A percentile compares a stretch with the other conserved stretches of the same genome.
Evolutionary conservation across 257 asterid genomes (phyloP).

Genomic region (Handroanthus guayacan): DNA sequence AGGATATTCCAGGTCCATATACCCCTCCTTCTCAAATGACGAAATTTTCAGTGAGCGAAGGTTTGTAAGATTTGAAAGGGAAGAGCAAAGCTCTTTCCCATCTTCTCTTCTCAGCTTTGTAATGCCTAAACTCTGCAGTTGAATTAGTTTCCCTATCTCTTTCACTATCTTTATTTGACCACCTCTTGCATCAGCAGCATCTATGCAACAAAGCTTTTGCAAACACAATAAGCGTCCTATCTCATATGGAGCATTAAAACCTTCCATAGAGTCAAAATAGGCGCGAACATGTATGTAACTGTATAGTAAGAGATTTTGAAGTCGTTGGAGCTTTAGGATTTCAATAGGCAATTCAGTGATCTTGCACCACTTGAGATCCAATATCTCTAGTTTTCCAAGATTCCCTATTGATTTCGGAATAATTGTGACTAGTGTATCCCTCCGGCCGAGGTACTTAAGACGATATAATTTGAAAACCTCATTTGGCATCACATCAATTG

Average conservation of each 20-base stretch:
- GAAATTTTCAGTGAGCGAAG: not conserved
- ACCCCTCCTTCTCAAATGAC: not conserved
- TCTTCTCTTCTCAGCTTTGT: constrained; percentile 40
- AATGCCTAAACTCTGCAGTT: not conserved
- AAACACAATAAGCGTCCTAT: too few relatives aligned
- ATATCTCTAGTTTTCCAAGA: not conserved
- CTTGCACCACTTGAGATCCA: not conserved
- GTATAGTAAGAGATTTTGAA: not conserved
- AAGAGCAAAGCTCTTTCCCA: constrained; percentile 42
- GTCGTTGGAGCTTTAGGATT: constrained; percentile 30
- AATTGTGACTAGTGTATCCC: not conserved
- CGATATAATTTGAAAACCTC: constrained; percentile 35
- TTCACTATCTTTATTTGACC: too few relatives aligned
- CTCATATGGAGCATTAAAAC: too few relatives aligned
- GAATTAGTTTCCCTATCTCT: too few relatives aligned
- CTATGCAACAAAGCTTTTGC: too few relatives aligned
- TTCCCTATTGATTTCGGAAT: not conserved
- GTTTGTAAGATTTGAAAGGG: constrained; percentile 28
- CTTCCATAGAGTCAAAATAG: not conserved
- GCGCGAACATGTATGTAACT: not conserved
- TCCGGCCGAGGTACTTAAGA: constrained; percentile 27
- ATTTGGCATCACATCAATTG: constrained; percentile 27
- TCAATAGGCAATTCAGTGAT: constrained; percentile 24
- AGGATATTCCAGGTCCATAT: too few relatives aligned
- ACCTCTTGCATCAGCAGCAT: too few relatives aligned